Evolutionary conservation across 345 rosid species (phyloP).

Genomic region (Acer saccharum): DNA sequence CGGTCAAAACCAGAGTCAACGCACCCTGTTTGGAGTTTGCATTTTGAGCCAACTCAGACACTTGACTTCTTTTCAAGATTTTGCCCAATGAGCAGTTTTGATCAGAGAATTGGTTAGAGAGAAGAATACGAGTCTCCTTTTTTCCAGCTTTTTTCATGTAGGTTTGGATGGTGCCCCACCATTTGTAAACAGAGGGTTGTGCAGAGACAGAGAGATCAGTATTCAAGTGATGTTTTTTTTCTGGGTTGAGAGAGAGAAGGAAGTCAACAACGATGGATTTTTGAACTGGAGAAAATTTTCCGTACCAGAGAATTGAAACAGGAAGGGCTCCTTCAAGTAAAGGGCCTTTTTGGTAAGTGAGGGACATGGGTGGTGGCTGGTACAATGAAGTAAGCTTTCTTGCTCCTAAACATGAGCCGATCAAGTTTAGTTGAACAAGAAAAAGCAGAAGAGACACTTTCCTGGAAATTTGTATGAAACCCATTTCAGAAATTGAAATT

Average conservation of each 20-base stretch:
- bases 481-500: constrained; percentile 17
- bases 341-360: constrained; percentile 35
- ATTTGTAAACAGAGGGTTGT: constrained; percentile 24
- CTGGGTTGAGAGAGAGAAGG: constrained; percentile 26
- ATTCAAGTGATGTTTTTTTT: not conserved
- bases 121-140: constrained; percentile 8
- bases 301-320: constrained; percentile 42
- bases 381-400: constrained; percentile 26
- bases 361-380: constrained; percentile 29
- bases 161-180: constrained; percentile 39
- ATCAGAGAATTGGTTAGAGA: constrained; percentile 28
- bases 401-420: constrained; percentile 16
- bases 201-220: not conserved
- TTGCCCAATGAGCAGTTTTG: constrained; percentile 36
- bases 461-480: constrained; percentile 7
- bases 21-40: constrained; percentile 20
- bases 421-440: constrained; percentile 6
- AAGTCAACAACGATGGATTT: constrained; percentile 40
- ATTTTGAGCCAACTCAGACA: constrained; percentile 24
- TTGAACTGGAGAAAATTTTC: constrained; percentile 33
- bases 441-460: constrained; percentile 15
- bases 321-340: constrained; percentile 37
- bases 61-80: constrained; percentile 28
- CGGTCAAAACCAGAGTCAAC: constrained; percentile 38
- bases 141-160: constrained; percentile 36